A percentile compares a stretch with the other conserved stretches of the same genome.
Evolutionary conservation across 805 yeast species (phyloP).

Genomic region (Kurtzmaniella fragi): DNA sequence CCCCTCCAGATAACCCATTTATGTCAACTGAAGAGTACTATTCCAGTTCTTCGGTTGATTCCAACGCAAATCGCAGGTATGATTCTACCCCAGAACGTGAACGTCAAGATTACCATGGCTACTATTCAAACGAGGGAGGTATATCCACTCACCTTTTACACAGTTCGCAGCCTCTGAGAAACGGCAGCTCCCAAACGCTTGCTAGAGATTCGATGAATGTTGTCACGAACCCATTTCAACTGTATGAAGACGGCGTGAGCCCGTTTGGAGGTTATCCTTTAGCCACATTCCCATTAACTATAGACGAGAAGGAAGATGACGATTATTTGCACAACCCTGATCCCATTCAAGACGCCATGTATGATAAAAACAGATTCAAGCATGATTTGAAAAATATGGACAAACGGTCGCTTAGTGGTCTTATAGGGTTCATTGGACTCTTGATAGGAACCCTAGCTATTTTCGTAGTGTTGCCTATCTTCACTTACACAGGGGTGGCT

Average conservation of each 20-base stretch:
- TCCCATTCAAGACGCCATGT: constrained; percentile 84
- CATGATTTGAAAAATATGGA: constrained; percentile 66
- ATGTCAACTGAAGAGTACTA: too few species aligned
- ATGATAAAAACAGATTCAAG: constrained; percentile 64
- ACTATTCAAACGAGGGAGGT: background rate
- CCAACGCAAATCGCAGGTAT: background rate
- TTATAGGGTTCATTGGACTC: constrained; percentile 53
- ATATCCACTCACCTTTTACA: background rate
- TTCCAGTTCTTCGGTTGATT: background rate
- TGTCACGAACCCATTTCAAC: background rate
- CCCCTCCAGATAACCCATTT: too few species aligned
- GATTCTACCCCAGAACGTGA: background rate
- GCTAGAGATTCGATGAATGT: background rate
- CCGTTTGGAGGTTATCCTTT: constrained; percentile 99
- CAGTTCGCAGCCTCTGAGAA: background rate
- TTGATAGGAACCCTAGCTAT: constrained; percentile 57
- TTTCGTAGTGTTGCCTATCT: constrained; percentile 75
- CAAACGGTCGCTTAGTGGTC: constrained; percentile 54
- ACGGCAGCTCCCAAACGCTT: background rate
- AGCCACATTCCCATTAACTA: constrained; percentile 80
- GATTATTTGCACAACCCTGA: constrained; percentile 96
- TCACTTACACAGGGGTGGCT: constrained; percentile 74
- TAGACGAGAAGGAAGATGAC: constrained; percentile 92
- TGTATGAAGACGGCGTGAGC: constrained; percentile 1
- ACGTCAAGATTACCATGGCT: background rate